phyloP scores from a whole-genome alignment of 2,329 filamentous ascomycete genomes.

The Sclerotinia borealis region DNA sequence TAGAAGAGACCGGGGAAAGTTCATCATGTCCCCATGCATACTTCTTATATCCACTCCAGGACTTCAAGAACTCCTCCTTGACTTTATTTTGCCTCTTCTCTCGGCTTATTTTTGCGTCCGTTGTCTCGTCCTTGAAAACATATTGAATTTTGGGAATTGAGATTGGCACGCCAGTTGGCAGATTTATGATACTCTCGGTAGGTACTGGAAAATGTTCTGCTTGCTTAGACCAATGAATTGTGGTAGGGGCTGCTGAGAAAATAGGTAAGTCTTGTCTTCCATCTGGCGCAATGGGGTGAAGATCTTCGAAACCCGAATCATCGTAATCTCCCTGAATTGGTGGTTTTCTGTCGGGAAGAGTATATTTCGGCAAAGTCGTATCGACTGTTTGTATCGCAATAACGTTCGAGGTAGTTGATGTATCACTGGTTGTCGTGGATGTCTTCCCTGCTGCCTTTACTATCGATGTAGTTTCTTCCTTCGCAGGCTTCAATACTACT shows the following conservation, averaged over 20 bases:
- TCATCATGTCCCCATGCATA: slow-evolving; percentile 86
- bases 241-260: slow-evolving; percentile 18
- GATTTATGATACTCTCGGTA: slow-evolving; percentile 60
- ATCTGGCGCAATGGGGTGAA: slow-evolving; percentile 27
- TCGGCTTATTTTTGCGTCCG: slow-evolving; percentile 54
- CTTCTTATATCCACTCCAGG: slow-evolving; percentile 77
- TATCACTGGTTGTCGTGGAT: background rate
- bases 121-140: slow-evolving; percentile 60
- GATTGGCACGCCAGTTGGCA: slow-evolving; percentile 67
- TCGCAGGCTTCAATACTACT: background rate
- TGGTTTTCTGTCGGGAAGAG: slow-evolving; percentile 26
- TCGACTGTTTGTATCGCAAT: slow-evolving; percentile 8
- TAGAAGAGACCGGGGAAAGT: slow-evolving; percentile 64
- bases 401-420: background rate
- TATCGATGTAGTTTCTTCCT: background rate
- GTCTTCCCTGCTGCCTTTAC: background rate
- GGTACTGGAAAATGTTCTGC: slow-evolving; percentile 73
- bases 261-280: slow-evolving; percentile 25
- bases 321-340: slow-evolving; percentile 18
- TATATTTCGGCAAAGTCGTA: slow-evolving; percentile 20
- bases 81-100: slow-evolving; percentile 59
- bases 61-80: slow-evolving; percentile 66
- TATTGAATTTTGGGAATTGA: slow-evolving; percentile 72
- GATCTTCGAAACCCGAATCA: slow-evolving; percentile 13
- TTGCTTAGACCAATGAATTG: slow-evolving; percentile 66